phyloP scores from a whole-genome alignment of 148 eudicot species.

The Gaultheria prostrata region DNA sequence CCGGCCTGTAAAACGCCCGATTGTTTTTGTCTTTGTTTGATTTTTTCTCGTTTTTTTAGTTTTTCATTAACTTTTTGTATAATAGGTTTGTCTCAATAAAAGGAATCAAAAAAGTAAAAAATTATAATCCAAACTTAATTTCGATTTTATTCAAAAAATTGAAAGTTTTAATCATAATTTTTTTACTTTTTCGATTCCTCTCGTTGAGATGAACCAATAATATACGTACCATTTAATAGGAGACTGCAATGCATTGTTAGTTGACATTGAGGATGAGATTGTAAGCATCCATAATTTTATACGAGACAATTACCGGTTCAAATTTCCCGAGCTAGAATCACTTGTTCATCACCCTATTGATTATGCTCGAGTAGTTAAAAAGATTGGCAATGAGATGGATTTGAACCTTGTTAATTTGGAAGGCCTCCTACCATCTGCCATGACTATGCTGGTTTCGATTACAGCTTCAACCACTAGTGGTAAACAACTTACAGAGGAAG shows the following conservation, averaged over 20 bases:
- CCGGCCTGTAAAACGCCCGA: too few relatives aligned
- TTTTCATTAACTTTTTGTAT: too few relatives aligned
- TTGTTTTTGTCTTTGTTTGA: too few relatives aligned
- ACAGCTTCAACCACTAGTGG: slow-evolving; percentile 97
- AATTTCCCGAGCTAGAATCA: slow-evolving; percentile 95
- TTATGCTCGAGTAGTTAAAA: slow-evolving; percentile 89
- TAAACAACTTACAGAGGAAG: slow-evolving; percentile 87
- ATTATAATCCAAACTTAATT: too few relatives aligned
- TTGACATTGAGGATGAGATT: slow-evolving; percentile 89
- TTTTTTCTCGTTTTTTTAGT: too few relatives aligned
- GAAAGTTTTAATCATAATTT: too few relatives aligned
- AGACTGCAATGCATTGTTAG: slow-evolving; percentile 81
- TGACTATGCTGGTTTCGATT: slow-evolving; percentile 91
- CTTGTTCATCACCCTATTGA: slow-evolving; percentile 97
- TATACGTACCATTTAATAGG: slow-evolving; percentile 82
- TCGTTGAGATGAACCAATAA: too few relatives aligned
- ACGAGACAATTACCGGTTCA: slow-evolving; percentile 83
- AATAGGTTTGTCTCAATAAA: too few relatives aligned
- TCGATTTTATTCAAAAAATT: too few relatives aligned
- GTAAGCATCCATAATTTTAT: slow-evolving; percentile 82
- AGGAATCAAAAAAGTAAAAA: too few relatives aligned
- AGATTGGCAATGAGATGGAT: slow-evolving; percentile 84
- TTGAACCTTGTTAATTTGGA: slow-evolving; percentile 90
- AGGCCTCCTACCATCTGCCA: slow-evolving; percentile 88
- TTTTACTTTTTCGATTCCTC: too few relatives aligned